These are phyloP conservation scores for Fraxinus pennsylvanica DNA, from an alignment of 257 asterid genomes.

Conservation along the genomic window DNA sequence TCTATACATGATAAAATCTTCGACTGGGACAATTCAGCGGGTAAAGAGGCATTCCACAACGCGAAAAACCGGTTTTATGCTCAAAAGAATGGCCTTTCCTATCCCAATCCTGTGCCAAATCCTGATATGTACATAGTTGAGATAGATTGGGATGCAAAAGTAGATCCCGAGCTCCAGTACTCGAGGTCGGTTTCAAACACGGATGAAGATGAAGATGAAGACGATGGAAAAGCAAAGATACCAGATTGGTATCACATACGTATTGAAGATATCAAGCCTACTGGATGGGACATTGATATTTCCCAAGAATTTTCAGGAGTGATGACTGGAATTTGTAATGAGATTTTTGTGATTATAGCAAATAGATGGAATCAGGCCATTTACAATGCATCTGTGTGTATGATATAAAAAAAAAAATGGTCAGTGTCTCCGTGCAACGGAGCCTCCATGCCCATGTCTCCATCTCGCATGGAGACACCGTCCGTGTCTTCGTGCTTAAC, in stretches of 20 bases:
- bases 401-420: no score
- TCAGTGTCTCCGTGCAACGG: no score
- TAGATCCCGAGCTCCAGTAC: neutral
- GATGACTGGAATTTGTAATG: no score
- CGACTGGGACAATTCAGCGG: conserved; percentile 29
- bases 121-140: conserved; percentile 26
- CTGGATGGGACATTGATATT: conserved; percentile 33
- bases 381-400: no score
- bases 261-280: conserved; percentile 29
- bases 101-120: neutral
- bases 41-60: conserved; percentile 25
- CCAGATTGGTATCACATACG: neutral
- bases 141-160: conserved; percentile 20
- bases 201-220: conserved; percentile 3
- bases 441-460: no score
- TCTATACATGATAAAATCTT: neutral
- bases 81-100: conserved; percentile 1
- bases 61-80: conserved; percentile 19
- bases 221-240: neutral
- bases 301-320: neutral
- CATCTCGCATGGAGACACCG: no score
- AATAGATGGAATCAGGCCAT: no score
- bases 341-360: no score
- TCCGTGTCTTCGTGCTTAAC: no score
- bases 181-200: neutral